Base-by-base conservation (phyloP, 2,329 filamentous ascomycete genomes). In the Penicillium sp. region DNA sequence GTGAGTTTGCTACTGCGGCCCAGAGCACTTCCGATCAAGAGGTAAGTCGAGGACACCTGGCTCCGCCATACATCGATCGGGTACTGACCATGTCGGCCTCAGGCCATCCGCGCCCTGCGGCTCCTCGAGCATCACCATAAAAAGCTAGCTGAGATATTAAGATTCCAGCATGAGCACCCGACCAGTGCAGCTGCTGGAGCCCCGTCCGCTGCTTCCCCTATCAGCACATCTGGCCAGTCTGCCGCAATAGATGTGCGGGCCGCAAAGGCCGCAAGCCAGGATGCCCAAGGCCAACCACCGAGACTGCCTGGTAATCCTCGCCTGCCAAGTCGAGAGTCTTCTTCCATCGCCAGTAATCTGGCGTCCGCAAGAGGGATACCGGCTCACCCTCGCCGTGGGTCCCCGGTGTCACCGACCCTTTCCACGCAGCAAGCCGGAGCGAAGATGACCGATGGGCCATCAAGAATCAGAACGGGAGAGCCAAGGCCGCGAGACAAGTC, bases 101-200 rank as follows among this genome's bases (percentile, higher is more conserved):
- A 97, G 82, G 94, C 93, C 14, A 79, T 96, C 53, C 87, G 95
- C 55, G 95, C 93, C 10, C 82, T 99, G 62, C 87, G 85, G 66
- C 85, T 98, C 2, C 87, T 99, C 60, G 92, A 97, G 76, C 85
- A 91, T 65, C 92, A 99, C 75, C 95, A 99, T 75, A 86, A 88
- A 67, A 88, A 87, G 64, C 87, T 98, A 13, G 92, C 93, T 16
- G 87, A 90, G 65, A 86, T 97, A 45, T 85, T 98, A 65, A 89
- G 89, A 71, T 85, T 89, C 46, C 89, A 91, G 40, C 79, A 82
- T 74, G 83, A 84, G 56, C 80, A 83, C 59, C 81, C 85, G 42
- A 71, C 72, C 61, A 62, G 60, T 22, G 60, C 65, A 16, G 56
- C 58, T 33, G 19, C 62, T 1, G 70, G 69, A 38, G n/a, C 59